Evolutionary conservation across 148 eudicot genomes (phyloP).

Genomic region (Rhododendron ovatum): DNA sequence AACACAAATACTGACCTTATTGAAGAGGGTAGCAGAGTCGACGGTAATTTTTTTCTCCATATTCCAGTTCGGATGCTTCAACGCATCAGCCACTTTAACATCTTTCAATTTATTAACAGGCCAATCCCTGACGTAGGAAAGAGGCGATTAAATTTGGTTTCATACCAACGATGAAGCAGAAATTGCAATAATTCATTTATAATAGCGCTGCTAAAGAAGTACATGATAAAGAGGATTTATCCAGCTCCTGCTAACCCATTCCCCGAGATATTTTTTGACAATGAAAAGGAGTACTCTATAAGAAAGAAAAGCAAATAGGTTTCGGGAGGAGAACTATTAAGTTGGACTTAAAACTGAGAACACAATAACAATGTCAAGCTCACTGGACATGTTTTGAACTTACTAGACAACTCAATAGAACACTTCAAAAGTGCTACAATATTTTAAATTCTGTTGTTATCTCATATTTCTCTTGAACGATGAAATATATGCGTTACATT

Average conservation of each 20-base stretch:
- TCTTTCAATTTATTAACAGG: constrained; percentile 92
- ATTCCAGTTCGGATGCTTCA: constrained; percentile 98
- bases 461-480: neutral
- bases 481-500: neutral
- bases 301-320: neutral
- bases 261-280: neutral
- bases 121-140: constrained; percentile 64
- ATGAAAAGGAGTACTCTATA: neutral
- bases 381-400: neutral
- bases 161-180: neutral
- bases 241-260: neutral
- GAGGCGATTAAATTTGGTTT: neutral
- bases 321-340: neutral
- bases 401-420: neutral
- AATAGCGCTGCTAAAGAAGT: neutral
- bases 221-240: neutral
- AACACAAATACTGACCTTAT: constrained; percentile 49
- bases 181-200: neutral
- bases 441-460: neutral
- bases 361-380: neutral
- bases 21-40: constrained; percentile 96
- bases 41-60: constrained; percentile 99
- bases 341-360: neutral
- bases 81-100: constrained; percentile 92
- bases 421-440: neutral